These are phyloP conservation scores for Bonnemaisonia californica DNA, from an alignment of 31 red algal species.

Conservation along the genomic window DNA sequence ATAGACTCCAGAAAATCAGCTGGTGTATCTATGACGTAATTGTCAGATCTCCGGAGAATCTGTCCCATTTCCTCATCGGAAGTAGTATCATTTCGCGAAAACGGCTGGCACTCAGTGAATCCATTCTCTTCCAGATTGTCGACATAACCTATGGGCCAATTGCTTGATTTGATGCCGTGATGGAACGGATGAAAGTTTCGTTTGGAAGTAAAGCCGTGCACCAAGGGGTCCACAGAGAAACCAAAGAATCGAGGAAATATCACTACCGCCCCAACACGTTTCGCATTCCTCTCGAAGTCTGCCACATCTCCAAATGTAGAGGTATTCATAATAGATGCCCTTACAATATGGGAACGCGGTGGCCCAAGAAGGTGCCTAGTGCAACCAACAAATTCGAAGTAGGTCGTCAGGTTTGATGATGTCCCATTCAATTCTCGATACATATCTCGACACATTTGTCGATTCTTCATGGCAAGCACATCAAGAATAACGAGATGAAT, in stretches of 20 bases:
- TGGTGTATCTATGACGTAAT: background rate
- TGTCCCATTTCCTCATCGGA: background rate
- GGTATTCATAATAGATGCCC: background rate
- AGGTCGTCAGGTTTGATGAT: background rate
- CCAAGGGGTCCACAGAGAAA: conserved; percentile 1
- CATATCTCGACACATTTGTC: conserved; percentile 3
- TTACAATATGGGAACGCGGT: background rate
- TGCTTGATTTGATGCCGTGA: background rate
- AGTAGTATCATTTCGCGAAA: too few species aligned
- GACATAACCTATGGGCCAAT: background rate
- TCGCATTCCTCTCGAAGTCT: background rate
- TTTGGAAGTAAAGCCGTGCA: background rate
- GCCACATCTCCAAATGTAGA: background rate
- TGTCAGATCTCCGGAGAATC: background rate
- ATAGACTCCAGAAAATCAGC: background rate
- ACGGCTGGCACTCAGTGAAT: too few species aligned
- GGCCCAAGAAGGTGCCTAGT: conserved; percentile 1
- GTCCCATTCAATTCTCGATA: background rate
- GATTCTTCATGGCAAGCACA: background rate
- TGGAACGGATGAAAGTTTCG: background rate
- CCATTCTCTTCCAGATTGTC: too few species aligned
- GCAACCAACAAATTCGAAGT: background rate
- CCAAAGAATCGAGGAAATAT: conserved; percentile 9
- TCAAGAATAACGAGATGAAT: conserved; percentile 5
- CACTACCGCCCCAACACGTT: background rate